phyloP scores from a whole-genome alignment of 345 rosid species.

The Pugionium dolabratum region DNA sequence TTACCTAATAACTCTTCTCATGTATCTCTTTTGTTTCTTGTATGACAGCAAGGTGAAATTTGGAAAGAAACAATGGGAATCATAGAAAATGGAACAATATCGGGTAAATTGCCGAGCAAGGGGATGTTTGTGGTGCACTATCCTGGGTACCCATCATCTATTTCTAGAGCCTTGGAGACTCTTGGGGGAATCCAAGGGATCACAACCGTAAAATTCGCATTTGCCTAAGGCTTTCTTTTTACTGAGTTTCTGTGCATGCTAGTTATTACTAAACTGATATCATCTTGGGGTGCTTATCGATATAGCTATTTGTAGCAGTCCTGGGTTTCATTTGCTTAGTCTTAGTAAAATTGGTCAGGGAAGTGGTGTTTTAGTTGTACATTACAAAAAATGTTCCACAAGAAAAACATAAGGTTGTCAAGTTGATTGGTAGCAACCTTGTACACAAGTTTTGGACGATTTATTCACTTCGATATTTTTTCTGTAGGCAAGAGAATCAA shows the following conservation, averaged over 20 bases:
- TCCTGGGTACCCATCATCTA: slow-evolving; percentile 86
- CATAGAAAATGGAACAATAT: slow-evolving; percentile 63
- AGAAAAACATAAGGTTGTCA: background rate
- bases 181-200: slow-evolving; percentile 83
- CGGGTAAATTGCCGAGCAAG: slow-evolving; percentile 61
- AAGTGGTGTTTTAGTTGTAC: background rate
- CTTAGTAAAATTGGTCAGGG: slow-evolving; percentile 13
- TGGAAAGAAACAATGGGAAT: slow-evolving; percentile 56
- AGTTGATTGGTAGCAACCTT: slow-evolving; percentile 16
- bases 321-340: slow-evolving; percentile 7
- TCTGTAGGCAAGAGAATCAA: slow-evolving; percentile 62
- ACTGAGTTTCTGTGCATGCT: slow-evolving; percentile 2
- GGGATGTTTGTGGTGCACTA: slow-evolving; percentile 70
- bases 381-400: background rate
- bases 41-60: slow-evolving; percentile 10
- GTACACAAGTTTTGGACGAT: slow-evolving; percentile 9
- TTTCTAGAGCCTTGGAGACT: slow-evolving; percentile 67
- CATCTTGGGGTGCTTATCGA: background rate
- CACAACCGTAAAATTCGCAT: slow-evolving; percentile 43
- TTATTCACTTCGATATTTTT: background rate
- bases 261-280: background rate
- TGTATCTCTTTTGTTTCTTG: slow-evolving; percentile 12
- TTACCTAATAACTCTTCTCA: background rate
- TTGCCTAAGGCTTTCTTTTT: background rate
- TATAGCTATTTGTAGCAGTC: background rate